Conservation (phyloP, 805 yeast genomes). For the Nakazawaea pomicola region DNA sequence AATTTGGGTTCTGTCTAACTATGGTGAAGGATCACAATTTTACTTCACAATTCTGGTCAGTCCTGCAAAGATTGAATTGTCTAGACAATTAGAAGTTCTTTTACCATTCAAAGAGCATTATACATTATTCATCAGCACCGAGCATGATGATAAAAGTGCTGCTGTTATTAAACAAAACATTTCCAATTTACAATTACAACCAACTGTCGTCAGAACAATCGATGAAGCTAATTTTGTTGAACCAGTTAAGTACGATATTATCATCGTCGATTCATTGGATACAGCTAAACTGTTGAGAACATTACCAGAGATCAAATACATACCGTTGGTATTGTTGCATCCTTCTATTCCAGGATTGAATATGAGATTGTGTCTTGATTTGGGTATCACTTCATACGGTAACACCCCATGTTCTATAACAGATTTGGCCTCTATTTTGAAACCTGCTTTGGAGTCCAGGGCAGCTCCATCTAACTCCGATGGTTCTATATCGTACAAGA, state of each 20-base stretch:
- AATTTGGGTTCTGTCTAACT: constrained; percentile 82
- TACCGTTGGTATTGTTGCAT: constrained; percentile 75
- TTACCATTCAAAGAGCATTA: constrained; percentile 69
- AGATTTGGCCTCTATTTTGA: constrained; percentile 76
- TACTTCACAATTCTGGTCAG: constrained; percentile 78
- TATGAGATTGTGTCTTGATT: constrained; percentile 75
- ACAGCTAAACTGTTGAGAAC: constrained; percentile 65
- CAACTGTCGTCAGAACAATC: constrained; percentile 52
- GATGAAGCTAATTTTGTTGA: constrained; percentile 52
- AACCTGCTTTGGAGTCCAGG: constrained; percentile 81
- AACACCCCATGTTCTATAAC: constrained; percentile 81
- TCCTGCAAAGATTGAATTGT: constrained; percentile 58
- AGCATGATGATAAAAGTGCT: constrained; percentile 47
- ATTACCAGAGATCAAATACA: constrained; percentile 74
- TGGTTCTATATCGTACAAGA: constrained; percentile 68
- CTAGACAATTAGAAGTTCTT: constrained; percentile 62
- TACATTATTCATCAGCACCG: constrained; percentile 65
- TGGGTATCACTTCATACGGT: constrained; percentile 85
- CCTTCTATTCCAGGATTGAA: constrained; percentile 73
- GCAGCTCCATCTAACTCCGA: constrained; percentile 77
- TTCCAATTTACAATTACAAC: constrained; percentile 51
- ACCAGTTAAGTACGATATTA: constrained; percentile 68
- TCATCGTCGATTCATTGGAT: constrained; percentile 75
- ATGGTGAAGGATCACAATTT: constrained; percentile 79
- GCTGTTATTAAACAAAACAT: constrained; percentile 49